Evolutionary conservation across 2,329 filamentous ascomycete species (phyloP).

Genomic region (Paraphoma sp.): DNA sequence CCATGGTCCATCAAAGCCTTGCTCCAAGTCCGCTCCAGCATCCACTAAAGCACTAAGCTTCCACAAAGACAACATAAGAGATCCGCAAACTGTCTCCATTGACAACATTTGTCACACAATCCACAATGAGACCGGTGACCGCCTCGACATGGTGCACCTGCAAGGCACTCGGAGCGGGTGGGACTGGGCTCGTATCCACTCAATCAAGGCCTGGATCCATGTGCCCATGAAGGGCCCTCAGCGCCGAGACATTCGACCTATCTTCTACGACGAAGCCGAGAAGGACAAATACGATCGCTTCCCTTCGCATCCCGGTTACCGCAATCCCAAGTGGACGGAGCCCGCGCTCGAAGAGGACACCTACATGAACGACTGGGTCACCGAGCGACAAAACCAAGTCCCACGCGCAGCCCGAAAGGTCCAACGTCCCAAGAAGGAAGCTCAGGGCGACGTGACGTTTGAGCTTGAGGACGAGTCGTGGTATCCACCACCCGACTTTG

Average conservation of each 20-base stretch:
- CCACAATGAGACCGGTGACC: neutral
- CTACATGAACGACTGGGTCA: neutral
- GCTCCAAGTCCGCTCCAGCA: neutral
- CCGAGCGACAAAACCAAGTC: neutral
- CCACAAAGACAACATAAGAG: neutral
- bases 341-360: neutral
- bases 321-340: neutral
- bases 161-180: neutral
- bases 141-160: neutral
- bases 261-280: neutral
- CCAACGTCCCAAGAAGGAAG: neutral
- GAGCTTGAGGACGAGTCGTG: constrained; percentile 3
- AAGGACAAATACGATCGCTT: constrained; percentile 3
- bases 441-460: neutral
- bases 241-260: neutral
- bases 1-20: neutral
- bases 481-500: neutral
- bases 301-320: constrained; percentile 7
- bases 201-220: neutral
- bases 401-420: neutral
- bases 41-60: neutral
- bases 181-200: constrained; percentile 8
- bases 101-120: neutral
- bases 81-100: neutral
- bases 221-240: neutral